Conservation (phyloP, 768 basidiomycete species). For the Pleurotus eryngii region DNA sequence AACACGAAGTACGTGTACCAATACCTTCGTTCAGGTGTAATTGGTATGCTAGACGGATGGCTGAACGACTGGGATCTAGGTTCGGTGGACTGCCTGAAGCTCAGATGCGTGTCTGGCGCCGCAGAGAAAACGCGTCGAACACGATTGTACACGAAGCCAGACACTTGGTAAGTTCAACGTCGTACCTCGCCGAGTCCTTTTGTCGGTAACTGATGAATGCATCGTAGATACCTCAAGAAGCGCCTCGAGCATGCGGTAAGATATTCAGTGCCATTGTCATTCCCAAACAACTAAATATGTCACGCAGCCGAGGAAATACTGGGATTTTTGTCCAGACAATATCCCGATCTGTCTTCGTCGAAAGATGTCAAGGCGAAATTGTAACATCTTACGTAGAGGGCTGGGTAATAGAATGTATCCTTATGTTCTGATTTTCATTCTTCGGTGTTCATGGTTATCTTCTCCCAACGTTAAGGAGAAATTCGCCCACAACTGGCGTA, state of each 20-base stretch:
- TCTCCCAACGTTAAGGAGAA: no score
- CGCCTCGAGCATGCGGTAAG: slow-evolving; percentile 1
- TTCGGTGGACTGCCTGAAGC: neutral
- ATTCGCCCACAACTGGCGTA: no score
- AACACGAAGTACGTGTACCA: neutral
- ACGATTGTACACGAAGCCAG: neutral
- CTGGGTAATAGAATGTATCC: no score
- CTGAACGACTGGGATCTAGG: neutral
- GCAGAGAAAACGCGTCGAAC: slow-evolving; percentile 1
- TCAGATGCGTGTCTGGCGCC: neutral
- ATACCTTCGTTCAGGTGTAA: neutral
- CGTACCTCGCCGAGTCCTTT: no score
- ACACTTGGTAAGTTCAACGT: neutral
- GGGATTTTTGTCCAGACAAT: neutral
- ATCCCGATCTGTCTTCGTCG: neutral
- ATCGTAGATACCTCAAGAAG: neutral
- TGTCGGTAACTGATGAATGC: neutral
- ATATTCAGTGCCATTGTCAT: neutral
- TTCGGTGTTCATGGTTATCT: no score
- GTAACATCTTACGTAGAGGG: neutral
- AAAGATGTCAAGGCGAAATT: neutral
- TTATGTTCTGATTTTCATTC: no score
- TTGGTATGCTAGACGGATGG: neutral
- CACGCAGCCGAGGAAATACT: neutral
- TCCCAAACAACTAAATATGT: neutral